These are phyloP conservation scores for Colletotrichum sp. DNA, from an alignment of 2,329 filamentous ascomycete genomes.

Conservation along the genomic window DNA sequence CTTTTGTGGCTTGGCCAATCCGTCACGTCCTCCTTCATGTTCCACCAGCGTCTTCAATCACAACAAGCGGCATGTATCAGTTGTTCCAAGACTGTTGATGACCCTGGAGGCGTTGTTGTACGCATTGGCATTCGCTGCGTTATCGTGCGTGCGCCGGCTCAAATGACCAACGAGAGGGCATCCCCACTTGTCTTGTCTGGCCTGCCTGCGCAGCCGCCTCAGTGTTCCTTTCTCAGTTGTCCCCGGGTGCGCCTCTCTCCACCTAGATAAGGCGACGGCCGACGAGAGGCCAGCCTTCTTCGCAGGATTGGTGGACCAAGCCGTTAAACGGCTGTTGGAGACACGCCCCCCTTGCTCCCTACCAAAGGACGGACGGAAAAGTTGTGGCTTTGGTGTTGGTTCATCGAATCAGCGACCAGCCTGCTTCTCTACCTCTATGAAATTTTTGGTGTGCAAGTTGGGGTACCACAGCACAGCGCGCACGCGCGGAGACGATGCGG, in stretches of 20 bases:
- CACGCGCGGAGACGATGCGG: slow-evolving; percentile 8
- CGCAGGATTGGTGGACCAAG: slow-evolving; percentile 10
- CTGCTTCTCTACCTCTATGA: neutral
- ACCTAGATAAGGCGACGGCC: slow-evolving; percentile 21
- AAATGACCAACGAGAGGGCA: neutral
- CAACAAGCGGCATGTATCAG: slow-evolving; percentile 1
- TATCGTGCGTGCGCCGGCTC: neutral
- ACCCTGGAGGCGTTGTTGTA: neutral
- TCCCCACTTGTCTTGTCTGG: slow-evolving; percentile 9
- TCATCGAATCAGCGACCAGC: slow-evolving; percentile 5
- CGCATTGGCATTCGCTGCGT: slow-evolving; percentile 5
- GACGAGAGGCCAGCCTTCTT: slow-evolving; percentile 19
- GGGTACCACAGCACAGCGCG: neutral
- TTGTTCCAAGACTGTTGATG: neutral
- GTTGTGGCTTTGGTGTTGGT: neutral
- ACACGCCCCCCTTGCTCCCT: slow-evolving; percentile 3
- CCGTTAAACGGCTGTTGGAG: slow-evolving; percentile 11
- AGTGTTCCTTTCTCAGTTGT: neutral
- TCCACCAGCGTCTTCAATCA: neutral
- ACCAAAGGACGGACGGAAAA: neutral
- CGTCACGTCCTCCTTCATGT: neutral
- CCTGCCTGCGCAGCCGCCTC: slow-evolving; percentile 11
- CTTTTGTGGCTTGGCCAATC: neutral
- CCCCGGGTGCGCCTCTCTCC: neutral
- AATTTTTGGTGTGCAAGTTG: neutral